Evolutionary conservation across 768 basidiomycete species (phyloP).

Genomic region (Lactifluus pinguis): DNA sequence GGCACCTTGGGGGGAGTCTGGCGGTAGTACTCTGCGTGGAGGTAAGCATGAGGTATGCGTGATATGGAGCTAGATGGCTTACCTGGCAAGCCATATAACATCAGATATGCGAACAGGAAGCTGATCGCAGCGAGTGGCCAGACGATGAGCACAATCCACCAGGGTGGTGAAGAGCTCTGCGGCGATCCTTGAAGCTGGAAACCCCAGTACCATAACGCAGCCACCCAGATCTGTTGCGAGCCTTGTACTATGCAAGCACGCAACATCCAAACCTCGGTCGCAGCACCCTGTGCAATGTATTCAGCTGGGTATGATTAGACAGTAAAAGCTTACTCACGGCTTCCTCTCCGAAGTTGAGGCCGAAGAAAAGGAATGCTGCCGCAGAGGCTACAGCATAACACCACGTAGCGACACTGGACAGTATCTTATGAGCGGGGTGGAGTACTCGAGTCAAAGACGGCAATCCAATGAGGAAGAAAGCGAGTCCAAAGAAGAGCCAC

Average conservation of each 20-base stretch:
- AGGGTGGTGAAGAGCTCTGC: conserved; percentile 53
- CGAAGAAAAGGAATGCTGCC: conserved; percentile 89
- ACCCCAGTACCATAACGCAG: conserved; percentile 96
- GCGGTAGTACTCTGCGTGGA: conserved; percentile 63
- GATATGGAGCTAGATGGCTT: conserved; percentile 19
- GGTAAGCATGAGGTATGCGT: conserved; percentile 11
- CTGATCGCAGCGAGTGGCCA: conserved; percentile 79
- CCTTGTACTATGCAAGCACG: conserved; percentile 92
- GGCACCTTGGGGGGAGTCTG: conserved; percentile 94
- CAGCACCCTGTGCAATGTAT: conserved; percentile 56
- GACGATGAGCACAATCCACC: conserved; percentile 73
- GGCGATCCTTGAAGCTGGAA: conserved; percentile 54
- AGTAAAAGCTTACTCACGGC: conserved; percentile 43
- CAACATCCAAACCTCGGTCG: conserved; percentile 89
- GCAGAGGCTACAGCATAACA: conserved; percentile 88
- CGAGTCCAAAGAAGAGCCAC: conserved; percentile 86
- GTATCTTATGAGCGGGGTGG: conserved; percentile 48
- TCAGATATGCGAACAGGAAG: conserved; percentile 70
- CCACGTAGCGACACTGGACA: conserved; percentile 81
- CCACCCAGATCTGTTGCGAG: conserved; percentile 92
- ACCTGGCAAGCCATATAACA: conserved; percentile 85
- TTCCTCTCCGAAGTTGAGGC: conserved; percentile 95
- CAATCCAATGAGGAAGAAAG: conserved; percentile 86
- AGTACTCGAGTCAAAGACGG: conserved; percentile 64
- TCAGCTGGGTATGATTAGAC: conserved; percentile 8